Percentiles rank a stretch among this genome's conserved stretches.
Evolutionary conservation across 2,329 filamentous ascomycete genomes (phyloP).

Genomic region (Aureobasidium subglaciale): DNA sequence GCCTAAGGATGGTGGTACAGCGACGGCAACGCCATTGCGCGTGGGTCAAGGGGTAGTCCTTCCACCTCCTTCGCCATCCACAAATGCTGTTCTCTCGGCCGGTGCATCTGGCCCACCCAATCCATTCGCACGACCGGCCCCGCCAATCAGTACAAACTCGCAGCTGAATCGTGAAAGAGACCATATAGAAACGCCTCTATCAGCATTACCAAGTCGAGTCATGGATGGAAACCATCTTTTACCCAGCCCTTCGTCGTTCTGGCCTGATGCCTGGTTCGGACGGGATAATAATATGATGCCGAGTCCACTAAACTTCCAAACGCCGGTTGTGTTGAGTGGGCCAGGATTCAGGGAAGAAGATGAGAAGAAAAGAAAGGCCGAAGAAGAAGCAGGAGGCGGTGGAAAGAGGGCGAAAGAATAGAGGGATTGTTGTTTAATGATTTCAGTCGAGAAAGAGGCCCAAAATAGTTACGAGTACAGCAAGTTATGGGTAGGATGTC

Average conservation of each 20-base stretch:
- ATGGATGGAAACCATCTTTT: slow-evolving; percentile 72
- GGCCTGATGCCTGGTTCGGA: slow-evolving; percentile 58
- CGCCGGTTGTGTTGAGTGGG: slow-evolving; percentile 50
- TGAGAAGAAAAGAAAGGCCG: slow-evolving; percentile 22
- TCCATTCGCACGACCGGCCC: slow-evolving; percentile 82
- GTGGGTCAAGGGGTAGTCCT: slow-evolving; percentile 58
- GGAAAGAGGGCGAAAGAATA: slow-evolving; percentile 22
- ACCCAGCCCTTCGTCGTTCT: slow-evolving; percentile 87
- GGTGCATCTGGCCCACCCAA: slow-evolving; percentile 90
- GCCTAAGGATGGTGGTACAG: slow-evolving; percentile 54
- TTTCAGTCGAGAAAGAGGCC: not conserved
- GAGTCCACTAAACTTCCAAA: slow-evolving; percentile 87
- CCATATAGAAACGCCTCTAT: slow-evolving; percentile 75
- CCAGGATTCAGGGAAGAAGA: slow-evolving; percentile 28
- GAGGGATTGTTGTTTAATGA: not conserved
- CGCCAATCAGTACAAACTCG: slow-evolving; percentile 53
- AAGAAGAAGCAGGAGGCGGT: slow-evolving; percentile 22
- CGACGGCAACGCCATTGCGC: slow-evolving; percentile 5
- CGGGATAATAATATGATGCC: slow-evolving; percentile 75
- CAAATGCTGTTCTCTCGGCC: slow-evolving; percentile 76
- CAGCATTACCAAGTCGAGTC: slow-evolving; percentile 84
- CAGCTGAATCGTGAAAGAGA: slow-evolving; percentile 32
- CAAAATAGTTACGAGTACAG: not conserved
- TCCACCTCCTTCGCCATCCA: slow-evolving; percentile 86
- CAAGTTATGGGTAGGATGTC: not conserved